Base-by-base conservation (phyloP, 148 eudicot genomes). In the Diospyros lotus region DNA sequence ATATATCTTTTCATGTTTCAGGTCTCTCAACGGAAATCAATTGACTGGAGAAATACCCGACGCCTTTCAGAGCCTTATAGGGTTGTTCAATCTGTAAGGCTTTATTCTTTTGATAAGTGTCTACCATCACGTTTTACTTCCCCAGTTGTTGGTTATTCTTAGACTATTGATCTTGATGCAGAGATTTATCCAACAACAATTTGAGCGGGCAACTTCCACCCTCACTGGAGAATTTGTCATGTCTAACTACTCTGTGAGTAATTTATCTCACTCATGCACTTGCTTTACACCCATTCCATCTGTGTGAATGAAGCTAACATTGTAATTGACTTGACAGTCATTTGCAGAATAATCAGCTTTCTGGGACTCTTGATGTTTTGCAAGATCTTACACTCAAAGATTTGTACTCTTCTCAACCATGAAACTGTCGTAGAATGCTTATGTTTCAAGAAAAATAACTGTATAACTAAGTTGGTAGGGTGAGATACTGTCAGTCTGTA, bases 21-120 rank as follows among this genome's bases (percentile, higher is more conserved):
- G 98, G 96, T 90, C 95, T 66, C 75, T 94, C 54, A 88, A 94
- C 78, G 72, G 77, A 81, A 94, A 94, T 71, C 84, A 80, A 68
- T 84, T 94, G 62, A 78, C 83, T 74, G 98, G 98, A 81, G 97
- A 92, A 76, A 75, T 94, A 69, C 98, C 98, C 12, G 98, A 94
- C 84, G 82, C 90, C 40, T 94, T 94, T 80, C 78, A 75, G 69
- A 84, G 81, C 71, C 95, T 90, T 70, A 65, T 85, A 6, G 76
- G 60, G 58, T 75, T 94, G 83, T 79, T 94, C 73, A 92, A 84
- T 77, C 79, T 94, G 98, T 94, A 84, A 6, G 95, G 58, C 39
- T 71, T 62, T 28, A 66, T 66, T 68, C 69, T 64, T 56, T 75
- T 54, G 18, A 58, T 40, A 48, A 73, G 28, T 53, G 60, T 75